These are phyloP conservation scores for Solanum sejunctum DNA, from an alignment of 257 asterid genomes.

Conservation along the genomic window DNA sequence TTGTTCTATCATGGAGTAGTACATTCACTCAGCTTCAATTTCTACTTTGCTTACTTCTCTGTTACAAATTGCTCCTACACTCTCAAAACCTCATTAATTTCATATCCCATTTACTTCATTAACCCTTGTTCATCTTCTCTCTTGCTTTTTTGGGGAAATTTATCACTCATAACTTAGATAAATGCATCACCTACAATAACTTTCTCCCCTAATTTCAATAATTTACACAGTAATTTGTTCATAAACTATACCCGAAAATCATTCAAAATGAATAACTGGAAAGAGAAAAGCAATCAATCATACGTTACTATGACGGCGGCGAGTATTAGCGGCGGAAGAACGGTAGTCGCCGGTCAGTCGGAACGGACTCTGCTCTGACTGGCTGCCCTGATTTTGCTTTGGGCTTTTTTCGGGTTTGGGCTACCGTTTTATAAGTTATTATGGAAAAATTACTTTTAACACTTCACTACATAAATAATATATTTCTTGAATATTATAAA, in stretches of 20 bases:
- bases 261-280: no score
- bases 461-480: no score
- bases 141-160: not conserved
- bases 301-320: not conserved
- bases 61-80: not conserved
- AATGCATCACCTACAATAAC: no score
- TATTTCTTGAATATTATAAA: no score
- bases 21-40: not conserved
- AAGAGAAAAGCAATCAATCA: not conserved
- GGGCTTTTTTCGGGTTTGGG: no score
- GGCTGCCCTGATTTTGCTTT: no score
- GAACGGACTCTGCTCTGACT: not conserved
- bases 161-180: not conserved
- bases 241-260: no score
- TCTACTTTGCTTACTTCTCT: not conserved
- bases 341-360: not conserved
- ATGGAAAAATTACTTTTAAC: no score
- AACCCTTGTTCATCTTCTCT: not conserved
- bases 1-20: not conserved
- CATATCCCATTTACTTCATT: not conserved
- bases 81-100: not conserved
- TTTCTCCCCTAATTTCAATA: no score
- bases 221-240: not conserved
- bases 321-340: not conserved
- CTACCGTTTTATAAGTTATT: no score